These are phyloP conservation scores for Trichosporon faecale DNA, from an alignment of 1,284 basidiomycete species.

Conservation along the genomic window DNA sequence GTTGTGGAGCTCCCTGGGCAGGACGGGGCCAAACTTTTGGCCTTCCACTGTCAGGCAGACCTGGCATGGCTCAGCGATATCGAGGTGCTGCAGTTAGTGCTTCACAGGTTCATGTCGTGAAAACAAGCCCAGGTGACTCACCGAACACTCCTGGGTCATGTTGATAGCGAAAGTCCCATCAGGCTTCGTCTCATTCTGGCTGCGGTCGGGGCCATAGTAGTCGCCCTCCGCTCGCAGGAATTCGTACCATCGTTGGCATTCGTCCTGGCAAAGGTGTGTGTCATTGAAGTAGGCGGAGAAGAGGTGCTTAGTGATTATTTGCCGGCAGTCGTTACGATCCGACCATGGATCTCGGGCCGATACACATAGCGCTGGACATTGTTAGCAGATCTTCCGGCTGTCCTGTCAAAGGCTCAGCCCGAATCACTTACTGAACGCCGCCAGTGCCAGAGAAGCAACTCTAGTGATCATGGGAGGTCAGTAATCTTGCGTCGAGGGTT, in stretches of 20 bases:
- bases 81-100: not conserved
- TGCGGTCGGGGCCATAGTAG: not conserved
- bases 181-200: not conserved
- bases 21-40: too few species aligned
- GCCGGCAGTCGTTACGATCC: too few species aligned
- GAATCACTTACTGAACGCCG: too few species aligned
- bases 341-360: too few species aligned
- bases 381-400: too few species aligned
- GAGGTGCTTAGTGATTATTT: too few species aligned
- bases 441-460: too few species aligned
- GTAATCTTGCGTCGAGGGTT: too few species aligned
- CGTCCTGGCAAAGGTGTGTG: not conserved
- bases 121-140: not conserved
- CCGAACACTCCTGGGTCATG: not conserved
- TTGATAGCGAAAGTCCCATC: not conserved
- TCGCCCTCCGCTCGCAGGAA: not conserved
- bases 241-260: not conserved
- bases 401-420: too few species aligned
- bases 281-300: not conserved
- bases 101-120: not conserved
- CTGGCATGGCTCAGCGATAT: not conserved
- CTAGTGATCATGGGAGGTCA: too few species aligned
- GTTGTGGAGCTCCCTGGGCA: not conserved
- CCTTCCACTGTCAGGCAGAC: not conserved
- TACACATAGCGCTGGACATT: too few species aligned